phyloP scores from a whole-genome alignment of 768 basidiomycete genomes.

The Tulasnella sp. region DNA sequence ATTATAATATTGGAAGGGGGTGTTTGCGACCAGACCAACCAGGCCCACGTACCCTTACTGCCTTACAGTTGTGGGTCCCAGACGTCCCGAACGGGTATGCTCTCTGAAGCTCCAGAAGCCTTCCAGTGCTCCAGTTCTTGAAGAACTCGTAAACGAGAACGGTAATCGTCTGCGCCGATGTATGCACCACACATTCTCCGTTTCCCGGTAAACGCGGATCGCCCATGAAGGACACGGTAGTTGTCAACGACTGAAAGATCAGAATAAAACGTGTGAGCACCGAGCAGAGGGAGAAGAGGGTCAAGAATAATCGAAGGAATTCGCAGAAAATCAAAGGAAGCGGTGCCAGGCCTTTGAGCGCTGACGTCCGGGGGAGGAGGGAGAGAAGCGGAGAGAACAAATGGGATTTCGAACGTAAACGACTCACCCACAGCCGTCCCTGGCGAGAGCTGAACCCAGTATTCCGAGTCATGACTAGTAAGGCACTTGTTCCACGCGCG shows the following conservation, averaged over 20 bases:
- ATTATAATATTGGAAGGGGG: background rate
- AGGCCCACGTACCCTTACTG: background rate
- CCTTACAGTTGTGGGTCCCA: slow-evolving; percentile 13
- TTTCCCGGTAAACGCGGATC: slow-evolving; percentile 81
- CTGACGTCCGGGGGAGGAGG: background rate
- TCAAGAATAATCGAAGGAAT: background rate
- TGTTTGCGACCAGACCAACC: background rate
- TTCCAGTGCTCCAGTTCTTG: slow-evolving; percentile 19
- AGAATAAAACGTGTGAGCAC: background rate
- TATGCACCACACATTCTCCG: slow-evolving; percentile 96
- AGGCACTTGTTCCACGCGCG: slow-evolving; percentile 67
- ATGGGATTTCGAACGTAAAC: background rate
- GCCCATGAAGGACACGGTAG: slow-evolving; percentile 87
- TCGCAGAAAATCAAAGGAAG: background rate
- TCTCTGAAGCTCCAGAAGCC: background rate
- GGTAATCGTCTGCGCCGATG: slow-evolving; percentile 83
- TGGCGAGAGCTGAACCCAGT: slow-evolving; percentile 82
- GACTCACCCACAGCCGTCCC: slow-evolving; percentile 77
- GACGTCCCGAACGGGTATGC: background rate
- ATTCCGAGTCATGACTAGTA: slow-evolving; percentile 75
- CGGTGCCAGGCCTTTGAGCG: background rate
- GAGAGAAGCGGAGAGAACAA: background rate
- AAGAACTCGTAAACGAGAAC: slow-evolving; percentile 51
- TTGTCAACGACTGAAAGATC: slow-evolving; percentile 71
- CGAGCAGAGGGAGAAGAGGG: background rate